Evolutionary conservation across 345 rosid species (phyloP).

Genomic region (Melaleuca alternifolia): DNA sequence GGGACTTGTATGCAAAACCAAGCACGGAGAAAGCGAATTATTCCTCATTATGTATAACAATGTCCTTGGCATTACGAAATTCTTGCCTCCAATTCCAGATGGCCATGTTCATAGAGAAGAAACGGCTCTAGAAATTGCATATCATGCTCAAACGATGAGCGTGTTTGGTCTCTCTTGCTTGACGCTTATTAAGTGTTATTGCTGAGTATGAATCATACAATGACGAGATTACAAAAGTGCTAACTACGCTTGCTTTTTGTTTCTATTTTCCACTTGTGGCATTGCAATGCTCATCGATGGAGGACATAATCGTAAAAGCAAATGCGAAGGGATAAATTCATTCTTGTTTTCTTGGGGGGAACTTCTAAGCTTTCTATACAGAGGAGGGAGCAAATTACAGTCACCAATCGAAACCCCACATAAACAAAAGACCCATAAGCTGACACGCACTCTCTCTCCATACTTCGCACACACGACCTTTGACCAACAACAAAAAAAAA

Average conservation of each 20-base stretch:
- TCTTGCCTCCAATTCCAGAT: neutral
- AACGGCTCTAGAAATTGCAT: neutral
- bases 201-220: neutral
- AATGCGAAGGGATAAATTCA: neutral
- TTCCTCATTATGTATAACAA: neutral
- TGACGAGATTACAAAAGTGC: neutral
- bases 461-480: neutral
- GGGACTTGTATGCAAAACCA: neutral
- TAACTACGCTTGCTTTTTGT: neutral
- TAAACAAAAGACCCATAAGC: neutral
- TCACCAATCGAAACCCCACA: neutral
- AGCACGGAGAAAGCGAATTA: neutral
- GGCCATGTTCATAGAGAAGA: neutral
- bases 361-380: slow-evolving; percentile 3
- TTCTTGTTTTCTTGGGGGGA: neutral
- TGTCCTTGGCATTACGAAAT: neutral
- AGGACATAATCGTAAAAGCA: neutral
- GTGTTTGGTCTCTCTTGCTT: no score
- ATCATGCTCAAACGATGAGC: no score
- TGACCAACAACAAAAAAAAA: neutral
- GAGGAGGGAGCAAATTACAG: slow-evolving; percentile 44
- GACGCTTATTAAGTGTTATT: no score
- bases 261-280: neutral
- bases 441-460: neutral
- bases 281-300: neutral